Percentiles rank a stretch among this genome's conserved stretches.
Conservation (phyloP, 108 stramenopile genomes). For the Epipyxis sp. region DNA sequence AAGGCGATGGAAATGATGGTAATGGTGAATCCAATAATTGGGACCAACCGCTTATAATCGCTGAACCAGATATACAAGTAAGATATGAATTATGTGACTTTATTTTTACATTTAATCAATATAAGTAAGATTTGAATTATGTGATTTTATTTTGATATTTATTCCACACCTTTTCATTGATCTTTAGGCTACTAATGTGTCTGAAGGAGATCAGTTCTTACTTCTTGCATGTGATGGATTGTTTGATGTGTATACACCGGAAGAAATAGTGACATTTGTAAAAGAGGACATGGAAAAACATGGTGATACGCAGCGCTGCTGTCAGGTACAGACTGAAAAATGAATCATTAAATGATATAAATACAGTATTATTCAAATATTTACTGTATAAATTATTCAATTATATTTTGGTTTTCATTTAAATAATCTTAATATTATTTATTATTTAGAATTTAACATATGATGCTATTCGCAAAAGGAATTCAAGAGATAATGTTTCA, state of each 20-base stretch:
- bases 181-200: no score
- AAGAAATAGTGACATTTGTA: slow-evolving; percentile 84
- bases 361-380: slow-evolving; percentile 29
- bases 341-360: slow-evolving; percentile 33
- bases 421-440: not conserved
- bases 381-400: slow-evolving; percentile 33
- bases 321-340: slow-evolving; percentile 41
- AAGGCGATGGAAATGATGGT: slow-evolving; percentile 80
- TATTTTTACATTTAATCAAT: no score
- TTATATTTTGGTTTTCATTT: slow-evolving; percentile 15
- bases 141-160: slow-evolving; percentile 60
- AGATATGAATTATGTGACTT: no score
- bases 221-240: slow-evolving; percentile 94
- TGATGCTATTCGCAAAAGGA: slow-evolving; percentile 47
- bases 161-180: no score
- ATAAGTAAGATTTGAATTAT: no score
- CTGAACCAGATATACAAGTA: slow-evolving; percentile 44
- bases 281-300: slow-evolving; percentile 47
- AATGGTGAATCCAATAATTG: slow-evolving; percentile 34
- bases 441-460: slow-evolving; percentile 35
- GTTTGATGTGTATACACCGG: slow-evolving; percentile 91
- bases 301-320: slow-evolving; percentile 49
- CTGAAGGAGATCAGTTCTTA: slow-evolving; percentile 79
- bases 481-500: slow-evolving; percentile 49
- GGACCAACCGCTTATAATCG: slow-evolving; percentile 40